A percentile compares a stretch with the other conserved stretches of the same genome.
phyloP scores from a whole-genome alignment of 2,329 filamentous ascomycete species.

The Colletotrichum sp. region DNA sequence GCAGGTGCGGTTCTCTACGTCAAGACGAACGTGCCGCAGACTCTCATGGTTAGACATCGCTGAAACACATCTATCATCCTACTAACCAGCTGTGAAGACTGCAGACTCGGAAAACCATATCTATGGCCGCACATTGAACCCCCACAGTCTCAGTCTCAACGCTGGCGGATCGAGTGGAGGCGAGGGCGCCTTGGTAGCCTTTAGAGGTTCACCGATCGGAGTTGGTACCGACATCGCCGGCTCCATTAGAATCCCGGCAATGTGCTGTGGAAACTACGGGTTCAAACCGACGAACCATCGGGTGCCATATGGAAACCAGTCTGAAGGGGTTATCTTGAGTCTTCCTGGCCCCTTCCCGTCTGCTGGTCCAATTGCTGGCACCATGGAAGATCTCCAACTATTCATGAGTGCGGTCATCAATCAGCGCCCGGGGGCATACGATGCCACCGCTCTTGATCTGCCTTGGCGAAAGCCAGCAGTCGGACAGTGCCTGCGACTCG shows the following conservation, averaged over 20 bases:
- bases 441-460: neutral
- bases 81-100: accelerated
- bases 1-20: neutral
- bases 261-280: neutral
- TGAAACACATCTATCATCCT: accelerated
- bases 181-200: neutral
- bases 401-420: neutral
- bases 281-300: neutral
- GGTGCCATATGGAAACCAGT: neutral
- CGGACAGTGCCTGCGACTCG: neutral
- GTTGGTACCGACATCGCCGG: neutral
- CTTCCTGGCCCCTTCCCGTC: neutral
- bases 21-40: neutral
- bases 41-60: neutral
- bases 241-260: neutral
- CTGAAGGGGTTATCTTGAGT: neutral
- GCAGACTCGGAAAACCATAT: neutral
- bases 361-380: neutral
- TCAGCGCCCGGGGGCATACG: neutral
- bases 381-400: neutral
- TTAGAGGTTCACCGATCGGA: neutral
- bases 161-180: neutral
- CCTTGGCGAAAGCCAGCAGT: neutral
- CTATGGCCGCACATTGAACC: neutral
- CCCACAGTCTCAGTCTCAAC: neutral